phyloP scores from a whole-genome alignment of 2,329 filamentous ascomycete species.

The Aplosporella prunicola region DNA sequence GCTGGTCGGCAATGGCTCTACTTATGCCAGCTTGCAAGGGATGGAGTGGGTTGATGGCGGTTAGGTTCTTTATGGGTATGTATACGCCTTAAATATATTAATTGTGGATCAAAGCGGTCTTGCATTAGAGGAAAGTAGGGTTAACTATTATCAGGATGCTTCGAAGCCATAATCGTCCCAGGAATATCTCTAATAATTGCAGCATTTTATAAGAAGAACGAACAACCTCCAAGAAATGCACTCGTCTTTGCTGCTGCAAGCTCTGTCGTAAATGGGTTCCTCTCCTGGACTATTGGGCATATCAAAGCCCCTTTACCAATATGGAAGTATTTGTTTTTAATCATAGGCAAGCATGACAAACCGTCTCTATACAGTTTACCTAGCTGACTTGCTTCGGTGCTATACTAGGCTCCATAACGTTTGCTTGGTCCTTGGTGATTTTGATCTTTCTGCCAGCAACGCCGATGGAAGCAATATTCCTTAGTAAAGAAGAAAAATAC shows the following conservation, averaged over 20 bases:
- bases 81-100: background rate
- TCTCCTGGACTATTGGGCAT: constrained; percentile 18
- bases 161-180: constrained; percentile 28
- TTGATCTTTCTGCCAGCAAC: background rate
- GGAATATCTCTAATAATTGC: constrained; percentile 28
- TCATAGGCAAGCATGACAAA: background rate
- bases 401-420: constrained; percentile 2
- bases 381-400: too few species aligned
- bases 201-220: constrained; percentile 31
- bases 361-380: too few species aligned
- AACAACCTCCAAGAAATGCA: constrained; percentile 26
- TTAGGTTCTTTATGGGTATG: constrained; percentile 22
- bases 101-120: background rate
- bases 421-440: constrained; percentile 5
- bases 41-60: constrained; percentile 9
- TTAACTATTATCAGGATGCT: constrained; percentile 15
- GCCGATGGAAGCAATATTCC: constrained; percentile 5
- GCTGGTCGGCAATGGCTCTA: constrained; percentile 5
- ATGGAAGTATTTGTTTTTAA: constrained; percentile 13
- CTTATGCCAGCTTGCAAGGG: constrained; percentile 17
- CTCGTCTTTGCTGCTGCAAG: constrained; percentile 30
- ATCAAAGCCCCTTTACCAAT: constrained; percentile 14
- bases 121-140: too few species aligned
- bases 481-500: constrained; percentile 4
- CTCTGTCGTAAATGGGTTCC: constrained; percentile 20